Base-by-base conservation (phyloP, 2,329 filamentous ascomycete genomes). In the Berkeleyomyces rouxiae region DNA sequence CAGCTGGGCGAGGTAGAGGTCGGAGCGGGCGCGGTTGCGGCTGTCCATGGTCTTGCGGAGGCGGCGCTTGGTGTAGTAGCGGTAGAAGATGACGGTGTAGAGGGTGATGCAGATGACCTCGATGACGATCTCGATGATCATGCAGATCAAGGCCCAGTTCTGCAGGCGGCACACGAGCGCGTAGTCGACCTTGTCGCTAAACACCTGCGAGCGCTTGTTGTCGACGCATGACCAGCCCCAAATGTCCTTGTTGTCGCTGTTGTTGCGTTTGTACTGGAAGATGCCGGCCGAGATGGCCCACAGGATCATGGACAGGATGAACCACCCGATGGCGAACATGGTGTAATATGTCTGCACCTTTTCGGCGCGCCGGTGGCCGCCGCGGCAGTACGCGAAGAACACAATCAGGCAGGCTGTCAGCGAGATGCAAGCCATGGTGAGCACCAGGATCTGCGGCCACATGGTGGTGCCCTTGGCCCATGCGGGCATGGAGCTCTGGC, bases 151-250 rank as follows among this genome's bases (percentile, higher is more conserved):
- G 47, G 87, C 82, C 93, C 93, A 99, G 76, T 95, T 93, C 82
- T 96, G 76, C 70, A 99, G 83, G 69, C 92, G 87, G 78, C 93
- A 99, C 67, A 97, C 81, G 59, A 99, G 85, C 36, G 83, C 83
- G 74, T 97, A 99, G 74, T 93, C 80, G 68, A 99, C 82, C 69
- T 93, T 85, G 63, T 91, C 78, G 66, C 83, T 72, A 72, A 92
- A 97, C 61, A 96, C 76, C 59, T 90, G 75, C 62, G 85, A 77
- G 65, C 92, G 85, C 67, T 85, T 83, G 73, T 96, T 97, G 70
- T 95, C 82, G 63, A 91, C 86, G 73, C 93, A 99, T n/a, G 90
- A 84, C 93, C 93, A 99, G 65, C 92, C 91, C 93, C 93, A 99
- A 74, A 99, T 82, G 73, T 99, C 93, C 74, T 96, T 84, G 70